phyloP scores from a whole-genome alignment of 2,329 filamentous ascomycete genomes.

The Podosphaera fusca region DNA sequence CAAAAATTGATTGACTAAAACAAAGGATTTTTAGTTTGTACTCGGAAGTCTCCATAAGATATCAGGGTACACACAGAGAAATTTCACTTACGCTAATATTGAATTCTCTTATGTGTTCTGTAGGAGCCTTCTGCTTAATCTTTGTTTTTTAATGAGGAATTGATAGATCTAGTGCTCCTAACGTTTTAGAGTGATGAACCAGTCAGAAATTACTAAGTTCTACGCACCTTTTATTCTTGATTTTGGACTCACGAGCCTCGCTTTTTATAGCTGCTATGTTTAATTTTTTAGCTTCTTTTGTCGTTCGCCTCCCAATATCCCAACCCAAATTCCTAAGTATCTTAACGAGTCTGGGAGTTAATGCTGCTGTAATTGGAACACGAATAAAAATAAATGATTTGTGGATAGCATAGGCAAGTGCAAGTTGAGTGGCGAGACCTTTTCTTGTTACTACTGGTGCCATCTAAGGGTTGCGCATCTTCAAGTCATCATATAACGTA shows the following conservation, averaged over 20 bases:
- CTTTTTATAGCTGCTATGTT: not conserved
- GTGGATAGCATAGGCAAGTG: conserved; percentile 87
- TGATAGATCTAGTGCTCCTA: too few species aligned
- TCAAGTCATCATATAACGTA: conserved; percentile 25
- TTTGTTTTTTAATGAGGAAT: too few species aligned
- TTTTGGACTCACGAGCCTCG: not conserved
- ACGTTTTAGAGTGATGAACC: too few species aligned
- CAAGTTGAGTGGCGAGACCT: conserved; percentile 60
- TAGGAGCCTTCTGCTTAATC: too few species aligned
- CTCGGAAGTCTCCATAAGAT: too few species aligned
- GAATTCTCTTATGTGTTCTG: too few species aligned
- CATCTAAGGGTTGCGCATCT: conserved; percentile 3
- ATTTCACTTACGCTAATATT: too few species aligned
- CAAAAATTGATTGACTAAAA: too few species aligned
- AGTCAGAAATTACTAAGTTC: not conserved
- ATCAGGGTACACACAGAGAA: too few species aligned
- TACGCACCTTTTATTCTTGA: not conserved
- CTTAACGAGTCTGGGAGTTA: conserved; percentile 89
- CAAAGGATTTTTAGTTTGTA: too few species aligned
- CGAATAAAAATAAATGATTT: conserved; percentile 93
- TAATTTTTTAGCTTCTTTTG: conserved; percentile 15
- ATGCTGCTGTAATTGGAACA: conserved; percentile 74
- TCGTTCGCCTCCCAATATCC: conserved; percentile 63
- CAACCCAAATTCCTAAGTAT: conserved; percentile 72
- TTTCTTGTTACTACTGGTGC: conserved; percentile 2